Conservation (phyloP, 2,329 filamentous ascomycete species). For the Neonectria sp. region DNA sequence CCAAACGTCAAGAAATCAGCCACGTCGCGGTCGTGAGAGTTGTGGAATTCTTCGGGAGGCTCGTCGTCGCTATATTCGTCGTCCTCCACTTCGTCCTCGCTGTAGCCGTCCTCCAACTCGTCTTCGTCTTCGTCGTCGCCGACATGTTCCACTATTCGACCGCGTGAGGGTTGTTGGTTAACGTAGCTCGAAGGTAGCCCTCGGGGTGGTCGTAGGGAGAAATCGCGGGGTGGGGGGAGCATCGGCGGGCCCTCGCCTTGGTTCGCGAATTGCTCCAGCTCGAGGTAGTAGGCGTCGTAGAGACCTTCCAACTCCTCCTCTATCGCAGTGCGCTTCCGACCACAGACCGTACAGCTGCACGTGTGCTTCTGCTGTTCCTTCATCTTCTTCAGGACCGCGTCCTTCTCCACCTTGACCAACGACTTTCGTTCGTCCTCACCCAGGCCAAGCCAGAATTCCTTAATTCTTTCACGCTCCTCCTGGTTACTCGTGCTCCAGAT, state of each 20-base stretch:
- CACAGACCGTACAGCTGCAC: conserved; percentile 97
- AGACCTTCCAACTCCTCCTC: conserved; percentile 98
- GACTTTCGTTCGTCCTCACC: conserved; percentile 96
- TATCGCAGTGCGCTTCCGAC: conserved; percentile 94
- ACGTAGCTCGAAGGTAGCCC: conserved; percentile 71
- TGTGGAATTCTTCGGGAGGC: conserved; percentile 77
- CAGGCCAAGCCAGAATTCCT: conserved; percentile 96
- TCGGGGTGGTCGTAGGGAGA: conserved; percentile 71
- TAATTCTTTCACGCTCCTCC: conserved; percentile 96
- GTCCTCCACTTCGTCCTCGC: conserved; percentile 69
- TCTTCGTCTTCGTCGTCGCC: conserved; percentile 70
- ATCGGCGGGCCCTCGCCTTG: conserved; percentile 77
- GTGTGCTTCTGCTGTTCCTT: conserved; percentile 99
- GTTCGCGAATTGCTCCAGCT: conserved; percentile 97
- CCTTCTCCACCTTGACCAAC: conserved; percentile 97
- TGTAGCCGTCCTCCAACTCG: conserved; percentile 66
- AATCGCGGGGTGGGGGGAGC: conserved; percentile 69
- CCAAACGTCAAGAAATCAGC: conserved; percentile 97
- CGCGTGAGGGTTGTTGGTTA: conserved; percentile 79
- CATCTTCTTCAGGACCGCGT: conserved; percentile 98
- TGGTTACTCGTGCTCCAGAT: conserved; percentile 98
- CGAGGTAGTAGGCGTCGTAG: conserved; percentile 98
- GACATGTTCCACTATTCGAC: conserved; percentile 79
- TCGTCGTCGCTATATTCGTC: conserved; percentile 78
- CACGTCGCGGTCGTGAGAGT: conserved; percentile 74